Conservation (phyloP, 2,329 filamentous ascomycete species). For the Pseudogymnoascus verrucosus region DNA sequence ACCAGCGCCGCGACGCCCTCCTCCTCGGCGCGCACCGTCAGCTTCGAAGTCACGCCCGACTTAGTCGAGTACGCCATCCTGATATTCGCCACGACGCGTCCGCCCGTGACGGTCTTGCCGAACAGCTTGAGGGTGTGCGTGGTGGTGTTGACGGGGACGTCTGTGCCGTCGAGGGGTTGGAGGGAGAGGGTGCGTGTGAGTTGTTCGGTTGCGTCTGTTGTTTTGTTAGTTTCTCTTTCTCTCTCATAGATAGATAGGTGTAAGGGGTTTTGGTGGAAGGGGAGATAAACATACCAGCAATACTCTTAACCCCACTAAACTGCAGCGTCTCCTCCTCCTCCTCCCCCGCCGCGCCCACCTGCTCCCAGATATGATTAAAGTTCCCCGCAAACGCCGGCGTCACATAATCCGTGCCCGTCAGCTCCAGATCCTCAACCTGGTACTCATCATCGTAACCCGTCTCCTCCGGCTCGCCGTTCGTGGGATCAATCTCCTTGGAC, state of each 20-base stretch:
- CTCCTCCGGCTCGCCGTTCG: conserved; percentile 86
- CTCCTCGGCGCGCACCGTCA: conserved; percentile 86
- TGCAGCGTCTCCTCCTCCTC: conserved; percentile 88
- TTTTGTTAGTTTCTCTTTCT: conserved; percentile 18
- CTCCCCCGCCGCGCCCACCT: conserved; percentile 79
- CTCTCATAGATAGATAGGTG: too few species aligned
- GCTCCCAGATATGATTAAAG: conserved; percentile 94
- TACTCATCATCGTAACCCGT: conserved; percentile 96
- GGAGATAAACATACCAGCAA: conserved; percentile 56
- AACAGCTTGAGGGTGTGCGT: conserved; percentile 94
- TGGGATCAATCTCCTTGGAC: conserved; percentile 94
- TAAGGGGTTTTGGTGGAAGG: too few species aligned
- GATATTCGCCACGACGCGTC: conserved; percentile 77
- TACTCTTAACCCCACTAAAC: conserved; percentile 80
- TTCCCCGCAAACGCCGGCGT: conserved; percentile 88
- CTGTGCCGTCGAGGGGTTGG: conserved; percentile 89
- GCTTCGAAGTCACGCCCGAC: conserved; percentile 91
- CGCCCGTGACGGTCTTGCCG: conserved; percentile 88
- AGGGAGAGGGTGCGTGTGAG: conserved; percentile 78
- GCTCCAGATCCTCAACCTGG: conserved; percentile 86
- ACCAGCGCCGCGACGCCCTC: conserved; percentile 80
- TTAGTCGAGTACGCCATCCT: conserved; percentile 93
- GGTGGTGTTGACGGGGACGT: conserved; percentile 77
- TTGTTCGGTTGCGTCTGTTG: conserved; percentile 80
- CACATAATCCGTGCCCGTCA: conserved; percentile 87